Base-by-base conservation (phyloP, 805 yeast species). In the Teunomyces kruisii region DNA sequence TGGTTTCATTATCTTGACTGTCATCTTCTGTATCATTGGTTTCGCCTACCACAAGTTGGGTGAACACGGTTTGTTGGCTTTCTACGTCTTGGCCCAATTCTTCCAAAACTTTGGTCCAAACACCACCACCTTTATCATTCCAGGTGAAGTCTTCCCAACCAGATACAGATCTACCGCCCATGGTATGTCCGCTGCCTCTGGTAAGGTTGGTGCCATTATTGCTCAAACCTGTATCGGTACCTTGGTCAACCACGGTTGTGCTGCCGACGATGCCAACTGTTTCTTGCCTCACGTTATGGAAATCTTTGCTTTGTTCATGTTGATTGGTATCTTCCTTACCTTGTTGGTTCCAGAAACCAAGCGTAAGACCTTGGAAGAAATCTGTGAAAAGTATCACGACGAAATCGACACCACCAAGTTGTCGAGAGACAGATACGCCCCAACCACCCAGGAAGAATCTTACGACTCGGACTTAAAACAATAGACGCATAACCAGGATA, bases 121-220 rank as follows among this genome's bases (percentile, higher is more conserved):
- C 76, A 82, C 90, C 50, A 90, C 96, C 40, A 89, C 96, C 44
- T 89, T 89, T 65, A 81, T 89, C 59, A 78, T 87, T 62, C 96
- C 96, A 40, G 96, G 96, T 71, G 97, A 89, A 75, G 74, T 81
- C 64, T 90, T 75, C 85, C 97, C 96, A 66, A 89, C 97, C 46
- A 84, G 96, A 78, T 89, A 88, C 74, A 86, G 96, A 83, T 88
- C 96, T 17, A 83, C 96, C 55, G 96, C 96, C 40, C 97, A 89
- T 60, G 97, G 97, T 78, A 78, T 89, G 51, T 88, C 96, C 52
- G 96, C 97, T 57, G 97, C 95, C 42, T 68, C 81, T 28, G 97
- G 96, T 76, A 89, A 89, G 68, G 75, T 88, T 58, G 97, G 96
- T 74, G 96, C 96, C 48, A 88, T 89, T 56, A 81, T 89, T 75